Conservation (phyloP, 2,329 filamentous ascomycete species). For the Verticillium dahliae region DNA sequence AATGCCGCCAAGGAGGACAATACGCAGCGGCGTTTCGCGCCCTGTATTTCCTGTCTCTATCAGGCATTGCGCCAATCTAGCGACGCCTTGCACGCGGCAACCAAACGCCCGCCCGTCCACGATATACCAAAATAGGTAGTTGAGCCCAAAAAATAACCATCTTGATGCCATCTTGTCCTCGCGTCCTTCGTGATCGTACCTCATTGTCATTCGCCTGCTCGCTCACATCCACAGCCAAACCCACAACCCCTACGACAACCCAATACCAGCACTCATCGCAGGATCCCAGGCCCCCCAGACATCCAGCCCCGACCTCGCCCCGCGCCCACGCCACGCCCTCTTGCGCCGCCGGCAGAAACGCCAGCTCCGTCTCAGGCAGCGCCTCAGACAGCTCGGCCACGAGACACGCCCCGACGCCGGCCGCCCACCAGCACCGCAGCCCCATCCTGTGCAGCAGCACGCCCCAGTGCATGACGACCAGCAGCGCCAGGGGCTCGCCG, state of each 20-base stretch:
- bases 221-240: not conserved
- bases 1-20: too few relatives aligned
- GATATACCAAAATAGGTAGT: too few relatives aligned
- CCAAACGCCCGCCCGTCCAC: too few relatives aligned
- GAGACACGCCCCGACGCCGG: constrained; percentile 13
- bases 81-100: too few relatives aligned
- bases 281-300: not conserved
- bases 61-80: too few relatives aligned
- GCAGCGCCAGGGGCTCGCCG: constrained; percentile 25
- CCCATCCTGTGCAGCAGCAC: constrained; percentile 21
- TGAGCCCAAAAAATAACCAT: too few relatives aligned
- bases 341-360: constrained; percentile 13
- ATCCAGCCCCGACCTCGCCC: constrained; percentile 11
- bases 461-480: constrained; percentile 29
- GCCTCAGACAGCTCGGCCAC: constrained; percentile 17
- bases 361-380: constrained; percentile 13
- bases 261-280: not conserved
- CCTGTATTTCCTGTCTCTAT: too few relatives aligned
- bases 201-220: too few relatives aligned
- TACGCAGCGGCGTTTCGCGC: too few relatives aligned
- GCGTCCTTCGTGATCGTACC: too few relatives aligned
- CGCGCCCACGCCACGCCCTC: constrained; percentile 20
- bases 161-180: too few relatives aligned
- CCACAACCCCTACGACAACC: not conserved
- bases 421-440: constrained; percentile 17